Evolutionary conservation across 2,329 filamentous ascomycete genomes (phyloP).

Genomic region (Capronia americana): DNA sequence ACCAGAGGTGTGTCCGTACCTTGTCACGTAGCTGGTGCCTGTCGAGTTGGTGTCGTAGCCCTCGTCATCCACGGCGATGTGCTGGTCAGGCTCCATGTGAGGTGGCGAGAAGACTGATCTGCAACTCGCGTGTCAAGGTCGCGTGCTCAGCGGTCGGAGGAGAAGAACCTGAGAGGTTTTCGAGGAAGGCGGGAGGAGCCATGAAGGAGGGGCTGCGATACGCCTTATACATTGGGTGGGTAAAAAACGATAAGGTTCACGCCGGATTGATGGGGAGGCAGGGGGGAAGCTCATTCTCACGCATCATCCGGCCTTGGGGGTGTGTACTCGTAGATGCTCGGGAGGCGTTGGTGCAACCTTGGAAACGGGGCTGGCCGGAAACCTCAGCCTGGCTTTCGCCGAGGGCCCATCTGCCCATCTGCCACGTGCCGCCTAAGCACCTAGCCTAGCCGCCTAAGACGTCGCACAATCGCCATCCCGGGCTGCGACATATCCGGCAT

Average conservation of each 20-base stretch:
- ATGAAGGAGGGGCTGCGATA: neutral
- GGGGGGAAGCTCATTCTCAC: neutral
- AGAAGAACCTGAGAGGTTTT: neutral
- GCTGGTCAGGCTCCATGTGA: constrained; percentile 19
- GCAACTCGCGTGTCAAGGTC: neutral
- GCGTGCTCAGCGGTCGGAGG: neutral
- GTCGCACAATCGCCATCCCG: neutral
- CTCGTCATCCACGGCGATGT: constrained; percentile 15
- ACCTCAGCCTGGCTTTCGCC: neutral
- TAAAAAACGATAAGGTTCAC: neutral
- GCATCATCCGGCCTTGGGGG: neutral
- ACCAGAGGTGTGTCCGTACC: neutral
- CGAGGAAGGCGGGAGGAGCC: neutral
- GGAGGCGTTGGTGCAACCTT: neutral
- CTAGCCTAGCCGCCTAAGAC: neutral
- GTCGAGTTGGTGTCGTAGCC: constrained; percentile 14
- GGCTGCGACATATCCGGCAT: neutral
- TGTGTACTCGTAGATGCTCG: neutral
- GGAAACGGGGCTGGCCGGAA: neutral
- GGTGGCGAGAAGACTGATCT: neutral
- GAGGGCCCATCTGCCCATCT: too few species aligned
- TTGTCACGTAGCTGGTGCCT: constrained; percentile 22
- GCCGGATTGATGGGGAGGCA: neutral
- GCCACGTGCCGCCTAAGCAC: neutral
- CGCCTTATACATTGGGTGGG: neutral